Conservation (phyloP, 805 yeast species). For the Pichia rugopelliculosa region DNA sequence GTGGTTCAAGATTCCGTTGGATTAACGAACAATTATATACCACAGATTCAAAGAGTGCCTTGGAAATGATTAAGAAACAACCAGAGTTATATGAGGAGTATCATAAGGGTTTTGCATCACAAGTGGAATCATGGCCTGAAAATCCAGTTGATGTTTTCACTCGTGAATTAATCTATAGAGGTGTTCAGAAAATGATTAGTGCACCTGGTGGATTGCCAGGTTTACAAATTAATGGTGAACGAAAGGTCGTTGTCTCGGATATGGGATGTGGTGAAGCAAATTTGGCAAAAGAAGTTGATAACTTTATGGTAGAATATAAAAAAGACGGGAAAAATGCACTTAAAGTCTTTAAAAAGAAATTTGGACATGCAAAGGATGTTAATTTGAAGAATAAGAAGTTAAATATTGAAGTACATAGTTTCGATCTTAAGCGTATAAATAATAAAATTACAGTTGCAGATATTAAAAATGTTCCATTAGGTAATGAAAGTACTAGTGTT, state of each 20-base stretch:
- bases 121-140: slow-evolving; percentile 97
- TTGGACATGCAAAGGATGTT: slow-evolving; percentile 17
- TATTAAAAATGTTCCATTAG: slow-evolving; percentile 80
- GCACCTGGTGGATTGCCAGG: slow-evolving; percentile 98
- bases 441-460: slow-evolving; percentile 95
- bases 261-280: slow-evolving; percentile 99
- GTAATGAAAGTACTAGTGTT: slow-evolving; percentile 69
- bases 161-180: slow-evolving; percentile 53
- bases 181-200: slow-evolving; percentile 55
- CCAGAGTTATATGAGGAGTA: slow-evolving; percentile 91
- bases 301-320: slow-evolving; percentile 29
- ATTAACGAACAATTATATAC: slow-evolving; percentile 96
- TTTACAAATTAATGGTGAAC: slow-evolving; percentile 32
- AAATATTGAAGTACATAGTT: slow-evolving; percentile 68
- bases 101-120: slow-evolving; percentile 91
- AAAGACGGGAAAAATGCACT: slow-evolving; percentile 30
- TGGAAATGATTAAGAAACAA: slow-evolving; percentile 63
- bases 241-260: slow-evolving; percentile 79
- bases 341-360: slow-evolving; percentile 21
- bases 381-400: slow-evolving; percentile 20
- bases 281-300: slow-evolving; percentile 58
- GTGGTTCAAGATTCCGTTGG: slow-evolving; percentile 97
- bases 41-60: slow-evolving; percentile 68
- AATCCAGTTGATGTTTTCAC: slow-evolving; percentile 94
- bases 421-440: slow-evolving; percentile 86